phyloP scores from a whole-genome alignment of 352 stramenopile genomes.

The Phytopythium boreale region DNA sequence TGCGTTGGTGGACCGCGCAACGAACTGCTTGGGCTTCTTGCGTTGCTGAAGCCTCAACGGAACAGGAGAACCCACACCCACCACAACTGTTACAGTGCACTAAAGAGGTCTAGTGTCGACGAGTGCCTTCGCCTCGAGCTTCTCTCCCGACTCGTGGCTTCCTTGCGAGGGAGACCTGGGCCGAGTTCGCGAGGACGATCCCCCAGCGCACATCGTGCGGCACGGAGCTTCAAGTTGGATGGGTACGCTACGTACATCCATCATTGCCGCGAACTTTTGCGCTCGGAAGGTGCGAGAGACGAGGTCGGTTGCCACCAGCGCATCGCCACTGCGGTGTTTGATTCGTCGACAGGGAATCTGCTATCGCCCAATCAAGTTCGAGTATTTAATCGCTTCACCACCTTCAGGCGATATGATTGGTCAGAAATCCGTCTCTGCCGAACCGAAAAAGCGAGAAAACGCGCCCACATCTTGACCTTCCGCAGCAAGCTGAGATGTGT shows the following conservation, averaged over 20 bases:
- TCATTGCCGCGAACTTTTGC: conserved; percentile 2
- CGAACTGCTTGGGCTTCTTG: no score
- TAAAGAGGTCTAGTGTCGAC: no score
- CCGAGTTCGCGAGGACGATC: neutral
- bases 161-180: neutral
- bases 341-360: conserved; percentile 22
- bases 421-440: neutral
- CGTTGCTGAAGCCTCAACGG: no score
- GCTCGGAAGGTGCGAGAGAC: neutral
- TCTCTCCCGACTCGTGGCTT: no score
- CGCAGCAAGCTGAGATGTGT: neutral
- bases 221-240: neutral
- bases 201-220: neutral
- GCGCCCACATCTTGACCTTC: neutral
- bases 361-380: neutral
- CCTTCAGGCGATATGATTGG: conserved; percentile 12
- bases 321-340: neutral
- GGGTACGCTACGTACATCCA: no score
- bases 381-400: conserved; percentile 6
- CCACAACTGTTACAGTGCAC: no score
- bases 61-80: no score
- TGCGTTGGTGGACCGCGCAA: no score
- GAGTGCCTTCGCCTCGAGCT: neutral
- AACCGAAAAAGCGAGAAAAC: neutral
- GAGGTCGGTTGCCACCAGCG: neutral